Evolutionary conservation across 108 stramenopile genomes (phyloP).

Genomic region (Aurantiochytrium sp.): DNA sequence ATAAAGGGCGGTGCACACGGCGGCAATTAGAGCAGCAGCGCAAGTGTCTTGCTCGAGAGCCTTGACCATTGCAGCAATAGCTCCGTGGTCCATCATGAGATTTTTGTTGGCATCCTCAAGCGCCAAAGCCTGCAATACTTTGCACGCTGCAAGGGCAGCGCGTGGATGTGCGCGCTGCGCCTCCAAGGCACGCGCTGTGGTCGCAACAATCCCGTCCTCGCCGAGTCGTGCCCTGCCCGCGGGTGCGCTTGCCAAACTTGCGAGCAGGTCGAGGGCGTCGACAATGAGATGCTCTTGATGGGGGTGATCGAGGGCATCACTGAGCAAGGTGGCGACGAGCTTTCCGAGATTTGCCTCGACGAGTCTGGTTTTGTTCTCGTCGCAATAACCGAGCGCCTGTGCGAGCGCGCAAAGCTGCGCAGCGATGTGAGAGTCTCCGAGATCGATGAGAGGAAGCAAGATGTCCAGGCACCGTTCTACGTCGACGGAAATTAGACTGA

Average conservation of each 20-base stretch:
- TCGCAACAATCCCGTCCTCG: neutral
- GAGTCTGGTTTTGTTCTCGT: neutral
- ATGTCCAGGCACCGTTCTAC: neutral
- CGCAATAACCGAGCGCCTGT: neutral
- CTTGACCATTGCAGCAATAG: neutral
- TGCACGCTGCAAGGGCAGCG: neutral
- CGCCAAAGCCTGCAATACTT: neutral
- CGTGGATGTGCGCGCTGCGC: neutral
- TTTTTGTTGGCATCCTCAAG: neutral
- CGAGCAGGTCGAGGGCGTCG: neutral
- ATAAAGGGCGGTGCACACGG: neutral
- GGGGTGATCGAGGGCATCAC: neutral
- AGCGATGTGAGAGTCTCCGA: neutral
- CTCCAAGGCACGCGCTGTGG: neutral
- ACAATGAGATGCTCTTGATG: neutral
- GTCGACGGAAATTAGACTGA: neutral
- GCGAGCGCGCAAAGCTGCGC: neutral
- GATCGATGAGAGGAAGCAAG: neutral
- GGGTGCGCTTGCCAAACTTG: neutral
- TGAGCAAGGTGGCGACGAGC: neutral
- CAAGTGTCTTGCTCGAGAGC: neutral
- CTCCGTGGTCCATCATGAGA: neutral
- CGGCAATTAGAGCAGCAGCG: neutral
- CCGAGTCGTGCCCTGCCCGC: neutral
- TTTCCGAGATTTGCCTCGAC: neutral